phyloP scores from a whole-genome alignment of 495 filamentous ascomycete genomes.

The Aspergillus incahuasiensis region DNA sequence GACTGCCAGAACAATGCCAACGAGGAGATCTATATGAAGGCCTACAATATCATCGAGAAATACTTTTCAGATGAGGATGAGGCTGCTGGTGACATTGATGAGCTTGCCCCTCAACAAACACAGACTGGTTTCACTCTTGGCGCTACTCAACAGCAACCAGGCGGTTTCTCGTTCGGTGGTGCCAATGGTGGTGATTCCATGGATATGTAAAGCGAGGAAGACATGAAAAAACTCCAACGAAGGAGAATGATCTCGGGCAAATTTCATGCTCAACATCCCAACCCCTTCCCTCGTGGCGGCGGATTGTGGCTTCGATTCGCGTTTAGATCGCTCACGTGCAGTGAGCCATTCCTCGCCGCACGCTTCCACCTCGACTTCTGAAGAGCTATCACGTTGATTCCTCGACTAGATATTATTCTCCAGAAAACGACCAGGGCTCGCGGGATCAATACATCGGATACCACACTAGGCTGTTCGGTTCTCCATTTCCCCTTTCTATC shows the following conservation, averaged over 20 bases:
- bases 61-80: constrained; percentile 99
- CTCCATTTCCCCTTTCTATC: constrained; percentile 12
- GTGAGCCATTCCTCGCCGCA: neutral
- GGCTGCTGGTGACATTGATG: constrained; percentile 68
- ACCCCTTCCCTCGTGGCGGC: constrained; percentile 11
- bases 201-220: constrained; percentile 77
- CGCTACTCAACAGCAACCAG: constrained; percentile 65
- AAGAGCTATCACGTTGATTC: constrained; percentile 1
- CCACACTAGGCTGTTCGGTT: constrained; percentile 7
- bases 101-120: constrained; percentile 61
- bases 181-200: constrained; percentile 76
- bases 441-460: constrained; percentile 1
- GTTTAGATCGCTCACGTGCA: neutral
- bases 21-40: constrained; percentile 99
- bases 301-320: constrained; percentile 5
- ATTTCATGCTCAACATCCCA: constrained; percentile 11
- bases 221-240: neutral
- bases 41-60: constrained; percentile 99
- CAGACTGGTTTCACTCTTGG: constrained; percentile 83
- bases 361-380: constrained; percentile 6
- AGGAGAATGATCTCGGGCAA: constrained; percentile 7
- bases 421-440: neutral
- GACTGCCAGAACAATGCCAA: constrained; percentile 99
- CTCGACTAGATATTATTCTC: neutral
- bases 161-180: constrained; percentile 80